Evolutionary conservation across 2,329 filamentous ascomycete species (phyloP), one percentile per base, ranked within the genome.

Genomic region (Byssothecium circinans): DNA sequence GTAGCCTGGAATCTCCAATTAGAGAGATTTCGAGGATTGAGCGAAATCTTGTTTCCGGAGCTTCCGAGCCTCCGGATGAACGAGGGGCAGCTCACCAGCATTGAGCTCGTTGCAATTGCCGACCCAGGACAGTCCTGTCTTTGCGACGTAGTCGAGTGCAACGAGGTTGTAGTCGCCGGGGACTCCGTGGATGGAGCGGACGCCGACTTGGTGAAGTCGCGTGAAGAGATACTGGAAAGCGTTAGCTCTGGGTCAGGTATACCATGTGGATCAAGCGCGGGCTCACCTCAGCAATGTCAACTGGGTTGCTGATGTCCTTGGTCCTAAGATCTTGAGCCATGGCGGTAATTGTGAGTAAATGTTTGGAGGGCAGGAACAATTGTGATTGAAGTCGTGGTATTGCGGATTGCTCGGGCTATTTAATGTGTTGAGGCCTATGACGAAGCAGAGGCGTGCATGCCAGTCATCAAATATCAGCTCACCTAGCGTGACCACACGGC

Each of bases 81-180:
- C 23, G 19, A 47, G 22, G 20, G 23, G 47, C 36, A 46, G 54
- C 64, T 29, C 48, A 79, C 78, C 78, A 44, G 79, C 80, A 64
- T 83, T 82, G 43, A 84, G 74, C 64, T 84, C 81, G 65, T 84
- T 84, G 64, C 75, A 78, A 60, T 83, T 84, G 52, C 82, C 82
- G 3, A 83, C 78, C 81, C 81, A 84, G 37, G 75, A 65, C 18
- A 84, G 68, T 12, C 75, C 80, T 40, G 69, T 72, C 46, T 79
- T 79, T 19, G 78, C 71, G 15, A 84, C 65, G 57, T 83, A 83
- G 64, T 84, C 82, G 45, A 84, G 71, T 20, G 80, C 77, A 8
- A 74, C 74, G 44, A 74, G 67, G 43, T 75, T 74, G 62, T 73
- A 74, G 58, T 74, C 73, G 43, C 69, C 63, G 14, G 69, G 67